Percentiles rank a stretch among this genome's conserved stretches.
Conservation (phyloP, 441 rosid species). For the Gossypium schwendimanii region DNA sequence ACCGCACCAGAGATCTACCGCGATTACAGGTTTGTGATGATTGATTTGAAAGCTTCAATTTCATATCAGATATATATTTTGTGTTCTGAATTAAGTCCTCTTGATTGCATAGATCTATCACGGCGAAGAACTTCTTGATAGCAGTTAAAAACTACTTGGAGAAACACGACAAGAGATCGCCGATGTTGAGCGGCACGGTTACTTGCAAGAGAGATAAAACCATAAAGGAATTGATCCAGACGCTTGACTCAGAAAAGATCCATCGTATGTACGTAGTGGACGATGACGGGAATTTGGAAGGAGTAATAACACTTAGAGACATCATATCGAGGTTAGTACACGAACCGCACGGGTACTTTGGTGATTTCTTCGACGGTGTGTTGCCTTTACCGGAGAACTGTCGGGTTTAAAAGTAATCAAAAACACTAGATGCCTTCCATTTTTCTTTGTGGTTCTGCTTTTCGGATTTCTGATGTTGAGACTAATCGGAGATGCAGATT, state of each 20-base stretch:
- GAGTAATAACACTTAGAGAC: conserved; percentile 85
- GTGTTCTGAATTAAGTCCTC: conserved; percentile 11
- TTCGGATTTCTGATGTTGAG: conserved; percentile 1
- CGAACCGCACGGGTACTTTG: conserved; percentile 89
- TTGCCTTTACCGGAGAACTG: conserved; percentile 65
- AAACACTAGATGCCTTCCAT: not conserved
- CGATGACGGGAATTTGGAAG: conserved; percentile 72
- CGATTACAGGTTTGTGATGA: conserved; percentile 54
- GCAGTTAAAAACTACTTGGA: conserved; percentile 69
- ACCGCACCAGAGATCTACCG: conserved; percentile 88
- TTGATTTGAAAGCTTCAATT: not conserved
- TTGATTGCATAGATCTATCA: conserved; percentile 55
- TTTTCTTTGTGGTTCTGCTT: conserved; percentile 1
- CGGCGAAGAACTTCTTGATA: conserved; percentile 68
- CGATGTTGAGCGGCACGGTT: conserved; percentile 50
- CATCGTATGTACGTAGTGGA: conserved; percentile 79
- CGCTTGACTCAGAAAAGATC: conserved; percentile 58
- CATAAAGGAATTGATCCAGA: conserved; percentile 67
- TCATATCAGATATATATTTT: not conserved
- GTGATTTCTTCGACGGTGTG: conserved; percentile 95
- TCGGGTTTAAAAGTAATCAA: conserved; percentile 43
- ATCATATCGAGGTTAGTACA: conserved; percentile 90
- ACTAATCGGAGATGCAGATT: conserved; percentile 14
- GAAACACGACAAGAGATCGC: conserved; percentile 41
- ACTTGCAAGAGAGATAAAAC: conserved; percentile 60